Evolutionary conservation across 371 early-diverging fungal genomes (phyloP), one percentile per base, ranked within the genome.

Genomic region (Mucor piriformis): DNA sequence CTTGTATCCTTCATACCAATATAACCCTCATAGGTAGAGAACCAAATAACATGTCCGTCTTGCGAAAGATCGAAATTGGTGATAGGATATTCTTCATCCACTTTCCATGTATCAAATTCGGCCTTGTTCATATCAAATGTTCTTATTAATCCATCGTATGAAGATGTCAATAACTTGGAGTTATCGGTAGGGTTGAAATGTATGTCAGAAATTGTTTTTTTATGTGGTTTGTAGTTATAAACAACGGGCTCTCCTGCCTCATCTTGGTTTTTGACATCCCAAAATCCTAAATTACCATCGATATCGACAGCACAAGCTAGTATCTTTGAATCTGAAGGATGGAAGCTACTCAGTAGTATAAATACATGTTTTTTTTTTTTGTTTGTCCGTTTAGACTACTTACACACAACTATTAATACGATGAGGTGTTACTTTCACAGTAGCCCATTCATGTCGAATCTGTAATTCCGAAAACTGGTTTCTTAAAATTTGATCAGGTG

Each of bases 111-210:
- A 16, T 72, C 64, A 40, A 87, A 84, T 12, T 64, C 59, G 20
- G 80, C 77, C 48, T 79, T 75, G 21, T 79, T 75, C 68, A 90
- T 69, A 56, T 92, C 92, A 59, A 87, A 73, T 6, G 64, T 69
- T 25, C 83, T 78, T 5, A 92, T 63, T 0, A 82, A 77, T 6
- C 87, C 89, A 57, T 90, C 91, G 54, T 88, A 89, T 0, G 88
- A 86, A 2, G 84, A 78, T 0, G 85, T 77, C 29, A 76, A 74
- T 20, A 91, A 51, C 49, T 82, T 77, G 35, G 78, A 73, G 0
- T 71, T 40, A 54, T 89, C 73, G 0, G 66, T 61, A 1, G 83
- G 84, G 15, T 77, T 74, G 50, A 84, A 86, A 54, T 76, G 70
- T 48, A 88, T 54, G 38, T 81, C 76, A 8, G 85, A 81, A 43